Evolutionary conservation across 1,284 basidiomycete species (phyloP).

Genomic region (Fomitiporia mediterranea): DNA sequence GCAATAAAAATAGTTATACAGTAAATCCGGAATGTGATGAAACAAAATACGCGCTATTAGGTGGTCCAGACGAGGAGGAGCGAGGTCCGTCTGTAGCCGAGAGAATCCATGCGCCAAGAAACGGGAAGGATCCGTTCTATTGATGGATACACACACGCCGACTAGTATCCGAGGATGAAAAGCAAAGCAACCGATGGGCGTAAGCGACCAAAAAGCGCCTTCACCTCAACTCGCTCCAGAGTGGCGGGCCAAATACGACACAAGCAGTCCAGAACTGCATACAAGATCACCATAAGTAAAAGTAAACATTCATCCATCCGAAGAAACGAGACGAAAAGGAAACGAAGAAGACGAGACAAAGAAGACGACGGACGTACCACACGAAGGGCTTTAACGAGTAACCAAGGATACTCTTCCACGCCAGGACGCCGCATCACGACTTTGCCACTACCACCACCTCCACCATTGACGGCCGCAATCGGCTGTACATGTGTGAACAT

Average conservation of each 20-base stretch:
- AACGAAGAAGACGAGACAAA: background rate
- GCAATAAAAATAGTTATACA: conserved; percentile 5
- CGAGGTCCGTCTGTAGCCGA: too few species aligned
- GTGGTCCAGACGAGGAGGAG: too few species aligned
- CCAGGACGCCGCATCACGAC: conserved; percentile 37
- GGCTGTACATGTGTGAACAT: conserved; percentile 70
- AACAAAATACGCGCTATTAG: background rate
- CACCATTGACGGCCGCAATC: conserved; percentile 23
- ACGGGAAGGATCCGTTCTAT: background rate
- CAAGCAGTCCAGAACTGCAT: conserved; percentile 82
- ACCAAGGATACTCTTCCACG: conserved; percentile 54
- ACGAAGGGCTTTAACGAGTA: conserved; percentile 47
- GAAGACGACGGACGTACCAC: conserved; percentile 45
- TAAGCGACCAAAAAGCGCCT: background rate
- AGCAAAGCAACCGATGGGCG: background rate
- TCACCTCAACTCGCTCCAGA: conserved; percentile 73
- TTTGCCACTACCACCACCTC: conserved; percentile 32
- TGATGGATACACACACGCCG: too few species aligned
- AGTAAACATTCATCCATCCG: background rate
- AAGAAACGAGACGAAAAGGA: conserved; percentile 9
- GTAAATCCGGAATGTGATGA: background rate
- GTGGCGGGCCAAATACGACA: conserved; percentile 78
- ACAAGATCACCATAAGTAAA: conserved; percentile 8
- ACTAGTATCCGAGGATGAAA: background rate
- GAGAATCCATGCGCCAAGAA: background rate